These are phyloP conservation scores for Kuraishia piskuri DNA, from an alignment of 805 yeast genomes.

Conservation along the genomic window DNA sequence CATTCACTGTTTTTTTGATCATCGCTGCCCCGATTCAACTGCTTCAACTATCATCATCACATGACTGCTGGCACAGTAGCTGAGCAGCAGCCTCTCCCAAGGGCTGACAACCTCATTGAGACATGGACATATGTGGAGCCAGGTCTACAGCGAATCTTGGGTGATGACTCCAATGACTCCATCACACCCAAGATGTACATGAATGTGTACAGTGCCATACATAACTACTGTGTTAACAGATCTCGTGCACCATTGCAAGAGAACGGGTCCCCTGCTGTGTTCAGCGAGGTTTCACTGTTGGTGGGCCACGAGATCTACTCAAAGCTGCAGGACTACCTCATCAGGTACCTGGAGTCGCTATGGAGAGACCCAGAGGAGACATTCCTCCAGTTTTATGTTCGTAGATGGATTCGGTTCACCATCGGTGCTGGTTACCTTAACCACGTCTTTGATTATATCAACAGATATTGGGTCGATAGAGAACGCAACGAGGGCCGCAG, in stretches of 20 bases:
- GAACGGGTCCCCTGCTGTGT: constrained; percentile 14
- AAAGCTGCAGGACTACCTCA: constrained; percentile 59
- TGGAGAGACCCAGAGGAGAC: constrained; percentile 49
- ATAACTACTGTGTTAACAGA: constrained; percentile 84
- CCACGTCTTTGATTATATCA: constrained; percentile 91
- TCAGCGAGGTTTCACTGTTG: constrained; percentile 29
- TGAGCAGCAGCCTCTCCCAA: constrained; percentile 27
- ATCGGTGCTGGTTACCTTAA: constrained; percentile 88
- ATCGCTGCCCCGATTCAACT: too few relatives aligned
- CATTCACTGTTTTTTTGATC: too few relatives aligned
- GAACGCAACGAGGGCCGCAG: constrained; percentile 91
- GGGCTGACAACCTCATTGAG: constrained; percentile 52
- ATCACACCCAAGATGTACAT: constrained; percentile 70
- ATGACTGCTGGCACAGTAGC: background rate
- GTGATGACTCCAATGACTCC: constrained; percentile 54
- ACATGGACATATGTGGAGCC: constrained; percentile 80
- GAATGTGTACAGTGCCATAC: constrained; percentile 86
- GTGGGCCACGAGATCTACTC: constrained; percentile 88
- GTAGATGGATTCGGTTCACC: constrained; percentile 82
- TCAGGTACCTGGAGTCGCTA: constrained; percentile 44
- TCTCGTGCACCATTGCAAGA: constrained; percentile 38
- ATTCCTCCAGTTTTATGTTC: constrained; percentile 74
- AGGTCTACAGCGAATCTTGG: constrained; percentile 60
- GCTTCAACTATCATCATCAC: background rate
- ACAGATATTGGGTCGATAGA: constrained; percentile 95